Conservation (phyloP, 306 rosid genomes). For the Rosa persica region DNA sequence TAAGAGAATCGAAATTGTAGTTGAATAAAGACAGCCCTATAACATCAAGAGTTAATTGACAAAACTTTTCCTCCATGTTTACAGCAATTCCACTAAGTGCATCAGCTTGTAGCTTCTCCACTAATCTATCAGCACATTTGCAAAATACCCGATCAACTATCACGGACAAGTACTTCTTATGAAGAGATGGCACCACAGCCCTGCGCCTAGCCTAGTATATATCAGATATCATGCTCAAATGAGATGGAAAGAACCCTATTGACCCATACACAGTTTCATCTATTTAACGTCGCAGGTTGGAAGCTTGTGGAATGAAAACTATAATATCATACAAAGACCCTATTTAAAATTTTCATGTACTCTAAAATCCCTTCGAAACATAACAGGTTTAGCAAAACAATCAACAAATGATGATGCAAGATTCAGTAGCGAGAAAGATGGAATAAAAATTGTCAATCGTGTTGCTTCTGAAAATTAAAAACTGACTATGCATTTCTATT, state of each 20-base stretch:
- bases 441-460: not conserved
- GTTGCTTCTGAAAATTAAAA: no score
- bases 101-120: constrained; percentile 74
- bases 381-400: constrained; percentile 3
- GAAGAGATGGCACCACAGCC: constrained; percentile 98
- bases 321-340: not conserved
- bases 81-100: constrained; percentile 66
- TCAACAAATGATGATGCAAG: not conserved
- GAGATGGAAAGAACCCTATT: not conserved
- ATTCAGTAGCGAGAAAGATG: not conserved
- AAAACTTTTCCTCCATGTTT: constrained; percentile 90
- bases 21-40: constrained; percentile 91
- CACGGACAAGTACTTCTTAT: constrained; percentile 81
- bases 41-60: constrained; percentile 90
- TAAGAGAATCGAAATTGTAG: constrained; percentile 81
- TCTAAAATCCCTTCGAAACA: not conserved
- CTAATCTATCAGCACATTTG: constrained; percentile 84
- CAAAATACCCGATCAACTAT: constrained; percentile 86
- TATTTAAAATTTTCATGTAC: not conserved
- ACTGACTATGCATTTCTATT: not conserved
- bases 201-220: constrained; percentile 80
- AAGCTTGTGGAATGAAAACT: not conserved
- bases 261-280: not conserved
- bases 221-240: constrained; percentile 28
- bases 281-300: not conserved